These are phyloP conservation scores for Penicillium sp. DNA, from an alignment of 2,329 filamentous ascomycete species.

Conservation along the genomic window DNA sequence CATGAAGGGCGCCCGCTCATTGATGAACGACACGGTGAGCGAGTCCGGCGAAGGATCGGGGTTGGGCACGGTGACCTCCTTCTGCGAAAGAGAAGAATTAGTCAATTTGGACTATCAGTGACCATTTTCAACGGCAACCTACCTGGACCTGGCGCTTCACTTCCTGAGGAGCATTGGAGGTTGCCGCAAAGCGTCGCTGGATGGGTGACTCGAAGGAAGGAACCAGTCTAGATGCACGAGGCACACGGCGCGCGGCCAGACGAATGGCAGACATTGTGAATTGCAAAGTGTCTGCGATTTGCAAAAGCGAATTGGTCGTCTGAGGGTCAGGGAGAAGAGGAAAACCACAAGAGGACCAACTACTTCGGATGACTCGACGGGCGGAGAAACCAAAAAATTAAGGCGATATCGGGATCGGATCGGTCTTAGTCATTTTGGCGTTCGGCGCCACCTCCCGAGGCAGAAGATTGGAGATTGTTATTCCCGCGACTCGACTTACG, in stretches of 20 bases:
- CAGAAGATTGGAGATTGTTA: constrained; percentile 4
- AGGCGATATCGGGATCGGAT: constrained; percentile 36
- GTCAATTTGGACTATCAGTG: neutral
- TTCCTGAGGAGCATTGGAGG: constrained; percentile 39
- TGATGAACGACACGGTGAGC: constrained; percentile 74
- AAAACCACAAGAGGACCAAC: constrained; percentile 7
- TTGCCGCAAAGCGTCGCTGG: constrained; percentile 43
- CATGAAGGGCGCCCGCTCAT: constrained; percentile 84
- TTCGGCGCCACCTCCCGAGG: constrained; percentile 22
- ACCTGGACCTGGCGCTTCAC: constrained; percentile 38
- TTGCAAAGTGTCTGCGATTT: constrained; percentile 9
- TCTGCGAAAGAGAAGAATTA: constrained; percentile 39
- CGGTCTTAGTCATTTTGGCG: constrained; percentile 23
- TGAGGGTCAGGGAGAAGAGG: neutral
- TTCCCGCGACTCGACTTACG: neutral
- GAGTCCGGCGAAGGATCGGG: constrained; percentile 77
- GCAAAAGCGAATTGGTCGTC: constrained; percentile 11
- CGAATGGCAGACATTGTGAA: constrained; percentile 41
- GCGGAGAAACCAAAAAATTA: constrained; percentile 28
- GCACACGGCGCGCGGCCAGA: constrained; percentile 44
- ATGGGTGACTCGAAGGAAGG: constrained; percentile 42
- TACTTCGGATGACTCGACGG: constrained; percentile 13
- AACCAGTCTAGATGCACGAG: constrained; percentile 38
- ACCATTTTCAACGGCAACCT: neutral
- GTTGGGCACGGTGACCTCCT: constrained; percentile 63